Conservation (phyloP, 164 flowering plant species). For the Magnolia kwangsiensis region DNA sequence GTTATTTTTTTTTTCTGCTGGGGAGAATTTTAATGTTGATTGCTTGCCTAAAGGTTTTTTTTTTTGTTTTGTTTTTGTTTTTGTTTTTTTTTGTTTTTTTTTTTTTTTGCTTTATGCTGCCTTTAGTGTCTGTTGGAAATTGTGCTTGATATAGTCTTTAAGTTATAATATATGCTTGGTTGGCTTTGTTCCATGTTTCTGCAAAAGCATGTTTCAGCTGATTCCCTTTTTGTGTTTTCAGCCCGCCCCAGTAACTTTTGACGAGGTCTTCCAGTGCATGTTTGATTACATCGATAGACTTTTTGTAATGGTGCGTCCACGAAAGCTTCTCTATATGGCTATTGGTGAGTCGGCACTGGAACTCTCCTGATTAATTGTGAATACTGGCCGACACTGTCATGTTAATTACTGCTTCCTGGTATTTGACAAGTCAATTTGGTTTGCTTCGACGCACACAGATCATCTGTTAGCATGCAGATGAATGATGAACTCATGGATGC, state of each 20-base stretch:
- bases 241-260: conserved; percentile 90
- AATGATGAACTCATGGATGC: not conserved
- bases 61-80: no score
- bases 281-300: conserved; percentile 91
- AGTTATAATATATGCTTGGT: not conserved
- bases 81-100: no score
- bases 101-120: no score
- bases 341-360: conserved; percentile 57
- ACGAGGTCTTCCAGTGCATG: conserved; percentile 92
- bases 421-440: not conserved
- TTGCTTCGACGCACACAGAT: not conserved
- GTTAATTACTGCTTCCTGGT: not conserved
- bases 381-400: not conserved
- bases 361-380: not conserved
- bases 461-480: not conserved
- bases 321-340: conserved; percentile 90
- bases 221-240: conserved; percentile 30
- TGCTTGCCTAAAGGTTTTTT: no score
- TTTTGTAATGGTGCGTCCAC: conserved; percentile 90
- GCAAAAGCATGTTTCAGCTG: not conserved
- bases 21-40: no score
- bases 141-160: no score
- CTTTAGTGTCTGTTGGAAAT: no score
- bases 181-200: not conserved
- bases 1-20: no score